A percentile compares a stretch with the other conserved stretches of the same genome.
Evolutionary conservation across 495 filamentous ascomycete genomes (phyloP).

Genomic region (Penicillium turbatum): DNA sequence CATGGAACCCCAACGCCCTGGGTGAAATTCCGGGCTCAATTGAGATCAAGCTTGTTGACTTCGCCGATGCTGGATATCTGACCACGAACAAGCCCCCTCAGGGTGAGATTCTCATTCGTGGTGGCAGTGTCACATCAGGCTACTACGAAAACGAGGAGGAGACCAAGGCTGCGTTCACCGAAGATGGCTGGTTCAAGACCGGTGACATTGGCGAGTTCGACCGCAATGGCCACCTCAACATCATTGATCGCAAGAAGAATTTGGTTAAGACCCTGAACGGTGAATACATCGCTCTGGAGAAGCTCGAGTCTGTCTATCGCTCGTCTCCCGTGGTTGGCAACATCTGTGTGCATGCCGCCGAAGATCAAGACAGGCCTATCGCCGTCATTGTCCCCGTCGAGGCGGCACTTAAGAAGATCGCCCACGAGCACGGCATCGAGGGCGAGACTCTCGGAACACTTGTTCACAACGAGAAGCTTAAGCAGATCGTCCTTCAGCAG

Average conservation of each 20-base stretch:
- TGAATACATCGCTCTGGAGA: constrained; percentile 98
- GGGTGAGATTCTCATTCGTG: constrained; percentile 91
- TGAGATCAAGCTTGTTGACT: constrained; percentile 95
- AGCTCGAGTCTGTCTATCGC: constrained; percentile 94
- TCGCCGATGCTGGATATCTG: constrained; percentile 86
- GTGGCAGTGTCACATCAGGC: constrained; percentile 62
- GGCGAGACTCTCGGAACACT: constrained; percentile 72
- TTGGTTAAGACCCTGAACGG: constrained; percentile 92
- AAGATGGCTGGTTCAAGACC: constrained; percentile 93
- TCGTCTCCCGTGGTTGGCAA: constrained; percentile 80
- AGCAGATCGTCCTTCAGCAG: constrained; percentile 72
- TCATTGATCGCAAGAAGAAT: constrained; percentile 99
- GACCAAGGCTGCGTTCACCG: constrained; percentile 66
- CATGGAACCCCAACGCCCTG: constrained; percentile 80
- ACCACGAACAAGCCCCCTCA: constrained; percentile 86
- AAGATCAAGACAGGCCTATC: constrained; percentile 76
- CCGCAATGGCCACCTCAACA: constrained; percentile 69
- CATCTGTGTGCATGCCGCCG: constrained; percentile 89
- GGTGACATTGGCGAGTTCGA: constrained; percentile 94
- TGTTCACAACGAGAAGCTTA: constrained; percentile 78
- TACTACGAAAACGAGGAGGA: constrained; percentile 85
- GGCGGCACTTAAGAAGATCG: constrained; percentile 77
- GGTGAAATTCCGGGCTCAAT: constrained; percentile 77
- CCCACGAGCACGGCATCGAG: constrained; percentile 62
- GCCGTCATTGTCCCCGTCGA: constrained; percentile 94